Evolutionary conservation across 2,329 filamentous ascomycete genomes (phyloP).

Genomic region (Pseudonectria buxi): DNA sequence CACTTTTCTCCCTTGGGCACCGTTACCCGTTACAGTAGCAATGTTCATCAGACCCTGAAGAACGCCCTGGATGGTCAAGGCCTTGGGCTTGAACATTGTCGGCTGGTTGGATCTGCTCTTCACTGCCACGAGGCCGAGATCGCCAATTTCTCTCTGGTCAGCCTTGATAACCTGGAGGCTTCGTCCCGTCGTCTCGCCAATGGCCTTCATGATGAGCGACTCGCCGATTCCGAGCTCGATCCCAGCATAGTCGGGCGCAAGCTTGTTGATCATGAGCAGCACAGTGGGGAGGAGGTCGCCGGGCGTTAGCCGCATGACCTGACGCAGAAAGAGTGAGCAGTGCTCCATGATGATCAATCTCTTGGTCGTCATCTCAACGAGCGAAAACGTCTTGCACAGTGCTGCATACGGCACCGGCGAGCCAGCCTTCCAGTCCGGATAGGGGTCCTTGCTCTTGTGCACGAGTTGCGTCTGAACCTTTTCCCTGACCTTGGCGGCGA

Average conservation of each 20-base stretch:
- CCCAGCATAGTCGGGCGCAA: slow-evolving; percentile 92
- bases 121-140: slow-evolving; percentile 87
- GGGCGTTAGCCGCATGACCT: slow-evolving; percentile 88
- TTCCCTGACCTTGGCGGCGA: slow-evolving; percentile 68
- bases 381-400: slow-evolving; percentile 87
- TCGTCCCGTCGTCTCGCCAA: slow-evolving; percentile 88
- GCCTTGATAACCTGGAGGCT: slow-evolving; percentile 85
- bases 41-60: slow-evolving; percentile 84
- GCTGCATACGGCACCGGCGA: slow-evolving; percentile 90
- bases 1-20: slow-evolving; percentile 84
- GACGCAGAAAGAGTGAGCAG: slow-evolving; percentile 83
- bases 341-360: slow-evolving; percentile 81
- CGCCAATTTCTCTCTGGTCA: slow-evolving; percentile 93
- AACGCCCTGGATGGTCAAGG: slow-evolving; percentile 78
- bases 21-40: slow-evolving; percentile 78
- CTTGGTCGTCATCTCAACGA: slow-evolving; percentile 92
- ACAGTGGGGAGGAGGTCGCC: slow-evolving; percentile 82
- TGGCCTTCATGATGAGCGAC: slow-evolving; percentile 97
- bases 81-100: slow-evolving; percentile 97
- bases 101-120: slow-evolving; percentile 93
- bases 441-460: slow-evolving; percentile 66
- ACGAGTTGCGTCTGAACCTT: slow-evolving; percentile 73
- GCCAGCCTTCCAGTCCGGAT: slow-evolving; percentile 88
- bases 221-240: slow-evolving; percentile 98
- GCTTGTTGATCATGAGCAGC: slow-evolving; percentile 94